Conservation (phyloP, 495 filamentous ascomycete genomes). For the Aspergillus heteromorphus region DNA sequence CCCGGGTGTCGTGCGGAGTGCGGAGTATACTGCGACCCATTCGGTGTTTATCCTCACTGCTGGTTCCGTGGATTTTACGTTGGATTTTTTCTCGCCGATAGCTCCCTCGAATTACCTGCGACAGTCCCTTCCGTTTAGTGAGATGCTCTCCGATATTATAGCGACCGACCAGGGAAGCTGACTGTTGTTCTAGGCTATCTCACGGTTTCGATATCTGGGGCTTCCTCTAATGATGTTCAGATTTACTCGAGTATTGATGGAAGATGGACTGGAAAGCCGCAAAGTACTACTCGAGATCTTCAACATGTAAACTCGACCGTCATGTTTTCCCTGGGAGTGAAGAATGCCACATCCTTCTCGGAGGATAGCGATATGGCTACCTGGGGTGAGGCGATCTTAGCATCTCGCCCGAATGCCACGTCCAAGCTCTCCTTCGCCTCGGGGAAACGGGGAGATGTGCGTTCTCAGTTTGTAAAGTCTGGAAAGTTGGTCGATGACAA, state of each 20-base stretch:
- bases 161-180: background rate
- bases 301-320: conserved; percentile 19
- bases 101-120: conserved; percentile 76
- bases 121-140: conserved; percentile 74
- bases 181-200: conserved; percentile 49
- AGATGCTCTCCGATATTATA: background rate
- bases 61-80: conserved; percentile 31
- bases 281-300: conserved; percentile 24
- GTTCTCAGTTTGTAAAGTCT: conserved; percentile 18
- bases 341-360: conserved; percentile 31
- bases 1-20: conserved; percentile 33
- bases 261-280: conserved; percentile 39
- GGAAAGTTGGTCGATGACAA: conserved; percentile 19
- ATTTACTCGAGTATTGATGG: conserved; percentile 47
- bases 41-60: conserved; percentile 39
- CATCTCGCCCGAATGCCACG: conserved; percentile 20
- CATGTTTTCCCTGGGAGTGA: conserved; percentile 28
- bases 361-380: conserved; percentile 42
- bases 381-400: conserved; percentile 36
- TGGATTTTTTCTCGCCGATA: conserved; percentile 78
- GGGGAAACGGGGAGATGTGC: conserved; percentile 18
- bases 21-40: conserved; percentile 44
- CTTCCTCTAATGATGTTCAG: conserved; percentile 31
- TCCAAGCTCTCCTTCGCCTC: conserved; percentile 27
- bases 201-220: conserved; percentile 51